Evolutionary conservation across 495 filamentous ascomycete genomes (phyloP).

Genomic region (Neurospora tetrasperma): DNA sequence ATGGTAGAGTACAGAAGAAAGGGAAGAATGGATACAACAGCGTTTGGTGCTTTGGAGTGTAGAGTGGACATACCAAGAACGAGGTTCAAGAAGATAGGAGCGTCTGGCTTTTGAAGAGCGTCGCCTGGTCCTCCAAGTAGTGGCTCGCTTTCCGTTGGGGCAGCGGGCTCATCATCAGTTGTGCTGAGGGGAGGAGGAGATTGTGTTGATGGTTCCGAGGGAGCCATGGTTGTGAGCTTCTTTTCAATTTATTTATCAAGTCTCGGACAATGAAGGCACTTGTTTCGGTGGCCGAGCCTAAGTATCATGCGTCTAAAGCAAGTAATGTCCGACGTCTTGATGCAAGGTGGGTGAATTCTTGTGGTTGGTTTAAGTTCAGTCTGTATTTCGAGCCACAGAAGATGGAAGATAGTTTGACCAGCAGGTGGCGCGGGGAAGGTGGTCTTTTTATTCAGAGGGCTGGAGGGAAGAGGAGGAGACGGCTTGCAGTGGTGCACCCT

Average conservation of each 20-base stretch:
- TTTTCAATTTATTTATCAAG: background rate
- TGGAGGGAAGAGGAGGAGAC: background rate
- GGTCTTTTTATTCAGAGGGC: background rate
- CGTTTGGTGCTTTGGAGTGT: background rate
- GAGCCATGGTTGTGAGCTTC: slow-evolving; percentile 5
- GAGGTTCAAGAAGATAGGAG: slow-evolving; percentile 59
- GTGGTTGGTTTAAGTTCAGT: background rate
- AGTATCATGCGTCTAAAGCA: background rate
- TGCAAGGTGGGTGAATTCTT: background rate
- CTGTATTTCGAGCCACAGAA: background rate
- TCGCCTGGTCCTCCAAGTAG: slow-evolving; percentile 66
- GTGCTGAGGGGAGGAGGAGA: background rate
- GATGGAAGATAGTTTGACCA: background rate
- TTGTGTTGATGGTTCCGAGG: slow-evolving; percentile 1
- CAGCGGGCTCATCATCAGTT: background rate
- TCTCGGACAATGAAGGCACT: background rate
- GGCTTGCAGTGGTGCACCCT: background rate
- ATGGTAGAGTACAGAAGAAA: background rate
- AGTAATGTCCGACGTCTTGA: background rate
- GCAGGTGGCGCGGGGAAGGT: background rate
- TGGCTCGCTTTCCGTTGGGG: slow-evolving; percentile 55
- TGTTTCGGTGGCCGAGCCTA: background rate
- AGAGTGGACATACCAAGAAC: slow-evolving; percentile 50
- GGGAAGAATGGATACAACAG: background rate
- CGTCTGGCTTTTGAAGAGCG: slow-evolving; percentile 53